Conservation (phyloP, 2,329 filamentous ascomycete genomes). For the Cladophialophora chaetospira region DNA sequence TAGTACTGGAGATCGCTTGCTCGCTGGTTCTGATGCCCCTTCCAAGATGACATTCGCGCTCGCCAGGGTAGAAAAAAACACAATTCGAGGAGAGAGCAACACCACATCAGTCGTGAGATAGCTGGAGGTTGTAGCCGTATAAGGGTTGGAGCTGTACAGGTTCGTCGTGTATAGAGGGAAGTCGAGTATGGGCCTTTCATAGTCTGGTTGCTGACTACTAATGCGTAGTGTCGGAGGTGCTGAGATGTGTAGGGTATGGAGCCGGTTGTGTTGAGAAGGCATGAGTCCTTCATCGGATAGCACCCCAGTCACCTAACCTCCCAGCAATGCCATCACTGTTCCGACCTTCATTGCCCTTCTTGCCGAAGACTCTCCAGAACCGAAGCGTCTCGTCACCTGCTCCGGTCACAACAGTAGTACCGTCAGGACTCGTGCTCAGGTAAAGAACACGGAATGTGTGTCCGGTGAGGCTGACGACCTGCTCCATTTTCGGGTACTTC, state of each 20-base stretch:
- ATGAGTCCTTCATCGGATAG: conserved; percentile 64
- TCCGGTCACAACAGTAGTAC: conserved; percentile 88
- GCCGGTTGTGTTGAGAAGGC: not conserved
- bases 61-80: conserved; percentile 5
- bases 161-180: not conserved
- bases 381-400: conserved; percentile 93
- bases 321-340: conserved; percentile 42
- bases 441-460: conserved; percentile 97
- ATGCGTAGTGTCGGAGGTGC: too few species aligned
- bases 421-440: conserved; percentile 95
- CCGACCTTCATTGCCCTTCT: conserved; percentile 70
- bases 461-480: conserved; percentile 90
- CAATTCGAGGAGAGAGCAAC: not conserved
- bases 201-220: too few species aligned
- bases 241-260: not conserved
- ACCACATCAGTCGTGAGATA: conserved; percentile 5
- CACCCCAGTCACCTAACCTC: conserved; percentile 75
- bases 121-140: not conserved
- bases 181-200: not conserved
- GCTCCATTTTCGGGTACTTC: conserved; percentile 98
- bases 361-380: conserved; percentile 96
- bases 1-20: conserved; percentile 8
- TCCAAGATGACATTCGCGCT: conserved; percentile 6
- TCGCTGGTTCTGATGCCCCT: conserved; percentile 4
- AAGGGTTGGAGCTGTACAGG: conserved; percentile 5